phyloP scores from a whole-genome alignment of 1,139 yeast genomes.

The Meyerozyma carpophila region DNA sequence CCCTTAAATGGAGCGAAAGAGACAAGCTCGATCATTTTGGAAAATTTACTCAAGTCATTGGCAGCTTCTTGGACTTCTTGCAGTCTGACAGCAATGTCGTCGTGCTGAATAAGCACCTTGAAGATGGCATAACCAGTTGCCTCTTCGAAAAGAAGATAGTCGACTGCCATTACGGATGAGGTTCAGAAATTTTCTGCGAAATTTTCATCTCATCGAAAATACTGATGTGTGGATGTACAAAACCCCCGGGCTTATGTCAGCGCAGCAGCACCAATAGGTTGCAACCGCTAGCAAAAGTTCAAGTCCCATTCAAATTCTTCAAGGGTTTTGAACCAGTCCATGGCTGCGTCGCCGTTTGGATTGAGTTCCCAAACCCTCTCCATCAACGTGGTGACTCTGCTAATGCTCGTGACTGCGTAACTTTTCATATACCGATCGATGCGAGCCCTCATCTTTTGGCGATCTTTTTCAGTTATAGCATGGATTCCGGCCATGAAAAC shows the following conservation, averaged over 20 bases:
- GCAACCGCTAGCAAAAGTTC: not conserved
- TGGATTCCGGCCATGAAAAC: constrained; percentile 73
- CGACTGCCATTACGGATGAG: constrained; percentile 50
- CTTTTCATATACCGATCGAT: constrained; percentile 53
- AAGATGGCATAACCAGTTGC: constrained; percentile 98
- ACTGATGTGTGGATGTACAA: not conserved
- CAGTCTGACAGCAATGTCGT: constrained; percentile 85
- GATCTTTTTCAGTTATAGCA: constrained; percentile 46
- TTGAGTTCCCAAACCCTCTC: constrained; percentile 46
- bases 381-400: constrained; percentile 53
- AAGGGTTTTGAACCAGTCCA: not conserved
- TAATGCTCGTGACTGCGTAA: constrained; percentile 65
- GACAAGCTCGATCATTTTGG: constrained; percentile 88
- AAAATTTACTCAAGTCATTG: constrained; percentile 80
- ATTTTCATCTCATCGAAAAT: constrained; percentile 3
- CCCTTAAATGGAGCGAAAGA: constrained; percentile 98
- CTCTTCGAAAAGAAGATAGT: constrained; percentile 93
- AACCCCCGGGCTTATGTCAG: not conserved
- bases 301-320: constrained; percentile 1
- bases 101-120: constrained; percentile 91
- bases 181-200: not conserved
- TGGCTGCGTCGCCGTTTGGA: constrained; percentile 27
- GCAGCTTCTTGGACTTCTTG: constrained; percentile 93
- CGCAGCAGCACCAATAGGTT: not conserved
- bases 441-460: constrained; percentile 46